A percentile compares a stretch with the other conserved stretches of the same genome.
Evolutionary conservation across 108 stramenopile species (phyloP).

Genomic region (Discostella pseudostelligera): DNA sequence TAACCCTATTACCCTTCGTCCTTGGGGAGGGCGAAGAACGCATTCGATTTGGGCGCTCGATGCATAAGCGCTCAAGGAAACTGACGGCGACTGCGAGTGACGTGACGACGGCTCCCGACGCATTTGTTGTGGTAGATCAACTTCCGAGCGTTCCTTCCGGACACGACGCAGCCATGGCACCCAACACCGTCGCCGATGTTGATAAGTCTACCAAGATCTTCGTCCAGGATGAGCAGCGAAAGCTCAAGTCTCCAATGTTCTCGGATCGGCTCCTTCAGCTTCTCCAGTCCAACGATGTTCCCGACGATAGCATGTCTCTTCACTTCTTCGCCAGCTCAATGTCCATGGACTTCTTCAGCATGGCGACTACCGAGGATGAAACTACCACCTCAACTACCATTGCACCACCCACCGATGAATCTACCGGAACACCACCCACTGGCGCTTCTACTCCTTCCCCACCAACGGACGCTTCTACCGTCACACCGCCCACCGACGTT

Average conservation of each 20-base stretch:
- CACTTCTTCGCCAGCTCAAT: not conserved
- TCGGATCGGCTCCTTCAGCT: not conserved
- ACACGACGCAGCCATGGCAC: not conserved
- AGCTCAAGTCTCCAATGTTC: not conserved
- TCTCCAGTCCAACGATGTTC: not conserved
- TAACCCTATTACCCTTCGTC: not conserved
- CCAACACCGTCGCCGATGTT: not conserved
- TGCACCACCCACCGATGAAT: not conserved
- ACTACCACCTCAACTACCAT: not conserved
- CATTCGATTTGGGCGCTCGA: conserved; percentile 3
- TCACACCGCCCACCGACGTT: too few relatives aligned
- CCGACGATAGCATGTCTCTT: not conserved
- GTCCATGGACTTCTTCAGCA: not conserved
- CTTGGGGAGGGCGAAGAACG: not conserved
- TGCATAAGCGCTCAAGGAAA: not conserved
- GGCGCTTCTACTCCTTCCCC: not conserved
- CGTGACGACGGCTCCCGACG: not conserved
- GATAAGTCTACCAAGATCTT: not conserved
- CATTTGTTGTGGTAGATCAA: not conserved
- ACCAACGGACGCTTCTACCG: not conserved
- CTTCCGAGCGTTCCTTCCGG: not conserved
- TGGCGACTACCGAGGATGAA: not conserved
- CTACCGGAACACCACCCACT: not conserved
- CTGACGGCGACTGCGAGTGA: not conserved
- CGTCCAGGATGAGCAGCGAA: not conserved